These are phyloP conservation scores for Fusarium annulatum DNA, from an alignment of 2,329 filamentous ascomycete species.

Conservation along the genomic window DNA sequence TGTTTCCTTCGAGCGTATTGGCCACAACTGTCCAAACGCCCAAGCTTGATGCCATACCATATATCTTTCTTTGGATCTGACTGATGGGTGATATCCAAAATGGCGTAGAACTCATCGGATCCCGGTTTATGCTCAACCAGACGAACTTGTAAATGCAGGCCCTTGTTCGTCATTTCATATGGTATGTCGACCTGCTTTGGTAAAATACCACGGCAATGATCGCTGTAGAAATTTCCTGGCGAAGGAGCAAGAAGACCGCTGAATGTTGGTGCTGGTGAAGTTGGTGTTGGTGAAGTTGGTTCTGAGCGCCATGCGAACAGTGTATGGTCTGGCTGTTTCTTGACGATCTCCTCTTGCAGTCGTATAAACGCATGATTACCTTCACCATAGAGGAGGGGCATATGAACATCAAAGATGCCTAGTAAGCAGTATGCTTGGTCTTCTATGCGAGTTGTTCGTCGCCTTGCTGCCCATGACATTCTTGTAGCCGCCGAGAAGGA, in stretches of 20 bases:
- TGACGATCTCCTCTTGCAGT: constrained; percentile 42
- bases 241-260: constrained; percentile 20
- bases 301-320: constrained; percentile 9
- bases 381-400: constrained; percentile 47
- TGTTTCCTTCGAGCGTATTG: constrained; percentile 15
- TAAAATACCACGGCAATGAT: not conserved
- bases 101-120: constrained; percentile 4
- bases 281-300: not conserved
- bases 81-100: not conserved
- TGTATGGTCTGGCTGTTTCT: not conserved
- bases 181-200: not conserved
- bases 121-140: not conserved
- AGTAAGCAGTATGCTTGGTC: constrained; percentile 47
- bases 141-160: constrained; percentile 2
- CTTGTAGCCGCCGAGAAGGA: constrained; percentile 29
- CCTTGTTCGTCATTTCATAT: constrained; percentile 22
- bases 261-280: not conserved
- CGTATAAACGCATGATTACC: constrained; percentile 40
- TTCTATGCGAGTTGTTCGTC: constrained; percentile 41
- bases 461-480: constrained; percentile 45
- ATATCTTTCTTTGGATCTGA: not conserved
- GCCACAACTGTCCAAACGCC: not conserved
- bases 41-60: constrained; percentile 8
- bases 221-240: not conserved
- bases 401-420: constrained; percentile 47